Conservation (phyloP, 2,329 filamentous ascomycete species). For the Botryotinia globosa region DNA sequence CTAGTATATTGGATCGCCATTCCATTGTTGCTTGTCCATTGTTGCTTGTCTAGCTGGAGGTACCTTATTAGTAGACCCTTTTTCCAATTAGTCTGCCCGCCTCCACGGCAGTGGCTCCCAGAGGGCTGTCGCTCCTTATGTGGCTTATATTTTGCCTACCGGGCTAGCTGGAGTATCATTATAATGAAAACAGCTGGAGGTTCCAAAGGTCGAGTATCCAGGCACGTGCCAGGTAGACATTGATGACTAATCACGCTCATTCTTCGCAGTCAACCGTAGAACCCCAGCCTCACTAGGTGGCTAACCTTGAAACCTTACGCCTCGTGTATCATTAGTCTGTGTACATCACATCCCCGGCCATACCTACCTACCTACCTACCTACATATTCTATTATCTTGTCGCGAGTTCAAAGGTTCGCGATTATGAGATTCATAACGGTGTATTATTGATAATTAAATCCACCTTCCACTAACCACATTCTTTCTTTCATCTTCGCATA, state of each 20-base stretch:
- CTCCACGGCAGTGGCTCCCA: neutral
- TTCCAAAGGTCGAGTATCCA: neutral
- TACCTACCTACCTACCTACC: too few relatives aligned
- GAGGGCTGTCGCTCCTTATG: neutral
- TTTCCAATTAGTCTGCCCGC: neutral
- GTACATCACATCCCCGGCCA: neutral
- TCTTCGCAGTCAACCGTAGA: neutral
- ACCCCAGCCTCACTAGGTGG: too few relatives aligned
- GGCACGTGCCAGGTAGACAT: too few relatives aligned
- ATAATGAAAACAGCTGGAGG: too few relatives aligned
- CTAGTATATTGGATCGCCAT: neutral
- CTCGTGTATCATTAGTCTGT: slow-evolving; percentile 9
- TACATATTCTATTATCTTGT: neutral
- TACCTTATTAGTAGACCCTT: neutral
- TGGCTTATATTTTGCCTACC: neutral
- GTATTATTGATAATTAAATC: neutral
- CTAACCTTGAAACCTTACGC: too few relatives aligned
- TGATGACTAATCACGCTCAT: neutral
- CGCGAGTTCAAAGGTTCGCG: slow-evolving; percentile 9
- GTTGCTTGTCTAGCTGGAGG: neutral
- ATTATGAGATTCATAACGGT: neutral
- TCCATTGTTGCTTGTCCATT: neutral
- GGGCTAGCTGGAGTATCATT: too few relatives aligned
- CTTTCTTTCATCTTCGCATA: neutral
- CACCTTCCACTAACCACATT: neutral